A percentile compares a stretch with the other conserved stretches of the same genome.
Conservation (phyloP, 352 stramenopile genomes). For the Phytophthora europaea region DNA sequence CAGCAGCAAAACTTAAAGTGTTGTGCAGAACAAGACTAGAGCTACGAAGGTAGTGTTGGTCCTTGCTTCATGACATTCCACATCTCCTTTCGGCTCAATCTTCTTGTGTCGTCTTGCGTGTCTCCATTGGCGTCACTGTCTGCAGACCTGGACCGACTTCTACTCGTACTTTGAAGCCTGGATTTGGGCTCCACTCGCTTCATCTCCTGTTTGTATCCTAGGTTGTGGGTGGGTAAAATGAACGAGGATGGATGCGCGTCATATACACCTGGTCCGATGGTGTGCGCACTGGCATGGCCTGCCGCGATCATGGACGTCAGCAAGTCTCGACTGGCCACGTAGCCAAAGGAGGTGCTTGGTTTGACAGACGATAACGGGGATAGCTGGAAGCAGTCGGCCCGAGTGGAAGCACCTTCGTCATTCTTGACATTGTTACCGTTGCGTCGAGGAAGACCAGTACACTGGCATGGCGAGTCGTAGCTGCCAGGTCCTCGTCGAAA, state of each 20-base stretch:
- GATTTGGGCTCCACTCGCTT: conserved; percentile 22
- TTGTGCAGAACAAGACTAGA: conserved; percentile 21
- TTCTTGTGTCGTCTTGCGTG: neutral
- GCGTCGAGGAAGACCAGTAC: neutral
- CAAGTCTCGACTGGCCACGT: conserved; percentile 51
- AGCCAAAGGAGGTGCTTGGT: conserved; percentile 40
- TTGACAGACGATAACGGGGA: conserved; percentile 19
- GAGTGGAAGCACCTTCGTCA: neutral
- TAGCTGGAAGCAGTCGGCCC: conserved; percentile 5
- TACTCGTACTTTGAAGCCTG: neutral
- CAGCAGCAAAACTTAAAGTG: conserved; percentile 7
- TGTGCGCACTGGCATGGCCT: conserved; percentile 48
- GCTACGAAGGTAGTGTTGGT: conserved; percentile 29
- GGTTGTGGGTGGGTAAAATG: conserved; percentile 45
- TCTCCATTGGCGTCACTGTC: conserved; percentile 9
- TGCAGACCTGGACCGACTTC: conserved; percentile 1
- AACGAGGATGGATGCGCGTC: conserved; percentile 38
- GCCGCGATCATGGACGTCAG: conserved; percentile 59
- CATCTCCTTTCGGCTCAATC: conserved; percentile 36
- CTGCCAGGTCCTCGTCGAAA: conserved; percentile 41
- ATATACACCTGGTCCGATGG: conserved; percentile 48
- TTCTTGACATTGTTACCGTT: conserved; percentile 1
- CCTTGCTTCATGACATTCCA: conserved; percentile 46
- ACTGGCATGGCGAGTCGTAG: conserved; percentile 7
- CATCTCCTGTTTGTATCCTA: conserved; percentile 47